Conservation (phyloP, 139 green algal genomes). For the Raphidocelis subcapitata region DNA sequence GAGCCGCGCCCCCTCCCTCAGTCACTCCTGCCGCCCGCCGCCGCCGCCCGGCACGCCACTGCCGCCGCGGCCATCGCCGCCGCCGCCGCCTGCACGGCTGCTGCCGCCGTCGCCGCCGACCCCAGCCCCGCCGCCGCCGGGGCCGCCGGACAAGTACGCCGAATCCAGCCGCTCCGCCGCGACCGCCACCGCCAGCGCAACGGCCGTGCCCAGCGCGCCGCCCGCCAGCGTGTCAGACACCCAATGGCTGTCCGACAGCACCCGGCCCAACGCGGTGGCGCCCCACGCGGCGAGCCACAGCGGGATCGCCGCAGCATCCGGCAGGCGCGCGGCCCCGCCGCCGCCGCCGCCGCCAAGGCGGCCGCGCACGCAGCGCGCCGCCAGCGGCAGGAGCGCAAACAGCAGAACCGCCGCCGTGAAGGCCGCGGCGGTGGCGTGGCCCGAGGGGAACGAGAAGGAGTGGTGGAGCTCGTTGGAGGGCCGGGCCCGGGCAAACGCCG, state of each 20-base stretch:
- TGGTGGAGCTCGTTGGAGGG: conserved; percentile 15
- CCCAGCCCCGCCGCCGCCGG: too few relatives aligned
- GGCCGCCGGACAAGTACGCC: too few relatives aligned
- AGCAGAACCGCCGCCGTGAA: conserved; percentile 15
- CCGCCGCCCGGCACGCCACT: too few relatives aligned
- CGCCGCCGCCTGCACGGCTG: too few relatives aligned
- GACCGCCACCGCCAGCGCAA: background rate
- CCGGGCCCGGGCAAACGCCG: conserved; percentile 8
- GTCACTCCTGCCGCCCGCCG: too few relatives aligned
- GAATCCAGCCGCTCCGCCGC: too few relatives aligned
- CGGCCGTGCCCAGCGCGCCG: background rate
- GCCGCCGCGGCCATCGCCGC: too few relatives aligned
- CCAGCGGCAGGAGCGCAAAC: conserved; percentile 16
- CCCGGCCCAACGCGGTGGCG: conserved; percentile 25
- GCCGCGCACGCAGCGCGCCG: background rate
- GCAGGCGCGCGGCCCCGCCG: too few relatives aligned
- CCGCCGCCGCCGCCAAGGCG: background rate
- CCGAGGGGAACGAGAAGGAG: conserved; percentile 18
- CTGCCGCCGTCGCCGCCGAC: too few relatives aligned
- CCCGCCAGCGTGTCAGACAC: conserved; percentile 35
- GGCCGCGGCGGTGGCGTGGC: conserved; percentile 14
- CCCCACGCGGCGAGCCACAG: conserved; percentile 18
- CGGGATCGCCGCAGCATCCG: background rate
- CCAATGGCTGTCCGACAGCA: conserved; percentile 41
- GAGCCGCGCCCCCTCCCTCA: too few relatives aligned